These are phyloP conservation scores for Phytopythium aichiense DNA, from an alignment of 352 stramenopile genomes.

Conservation along the genomic window DNA sequence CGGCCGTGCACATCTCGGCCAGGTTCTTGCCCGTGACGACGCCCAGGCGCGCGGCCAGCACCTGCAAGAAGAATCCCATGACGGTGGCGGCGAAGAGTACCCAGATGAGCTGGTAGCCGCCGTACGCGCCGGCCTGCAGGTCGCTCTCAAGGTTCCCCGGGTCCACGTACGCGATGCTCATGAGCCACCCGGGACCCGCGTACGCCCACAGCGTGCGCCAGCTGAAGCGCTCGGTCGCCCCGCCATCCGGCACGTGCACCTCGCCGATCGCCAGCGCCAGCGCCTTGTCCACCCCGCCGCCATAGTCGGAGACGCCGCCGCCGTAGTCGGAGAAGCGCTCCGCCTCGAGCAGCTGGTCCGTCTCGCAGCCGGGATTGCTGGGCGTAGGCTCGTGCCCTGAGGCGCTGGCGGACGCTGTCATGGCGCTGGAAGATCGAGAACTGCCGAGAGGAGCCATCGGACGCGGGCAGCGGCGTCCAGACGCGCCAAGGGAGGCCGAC, in stretches of 20 bases:
- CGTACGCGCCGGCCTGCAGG: slow-evolving; percentile 91
- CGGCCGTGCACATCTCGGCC: slow-evolving; percentile 78
- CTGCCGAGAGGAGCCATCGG: background rate
- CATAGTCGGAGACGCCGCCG: slow-evolving; percentile 8
- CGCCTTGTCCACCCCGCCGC: slow-evolving; percentile 39
- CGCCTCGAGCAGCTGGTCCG: background rate
- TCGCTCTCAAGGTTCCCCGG: slow-evolving; percentile 95
- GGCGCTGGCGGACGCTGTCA: slow-evolving; percentile 1
- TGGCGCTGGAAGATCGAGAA: background rate
- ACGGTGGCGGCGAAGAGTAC: slow-evolving; percentile 88
- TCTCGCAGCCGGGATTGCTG: background rate
- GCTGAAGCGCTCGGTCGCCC: slow-evolving; percentile 15
- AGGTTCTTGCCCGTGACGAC: slow-evolving; percentile 92
- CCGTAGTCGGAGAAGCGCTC: slow-evolving; percentile 14
- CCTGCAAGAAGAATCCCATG: slow-evolving; percentile 92
- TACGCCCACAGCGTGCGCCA: slow-evolving; percentile 82
- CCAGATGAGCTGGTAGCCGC: slow-evolving; percentile 90
- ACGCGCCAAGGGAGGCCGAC: background rate
- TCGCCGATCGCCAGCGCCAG: slow-evolving; percentile 46
- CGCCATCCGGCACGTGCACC: slow-evolving; percentile 45
- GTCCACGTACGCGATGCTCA: slow-evolving; percentile 95
- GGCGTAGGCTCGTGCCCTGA: background rate
- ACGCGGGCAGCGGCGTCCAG: background rate
- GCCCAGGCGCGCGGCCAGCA: slow-evolving; percentile 89
- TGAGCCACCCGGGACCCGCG: slow-evolving; percentile 83